Base-by-base conservation (phyloP, 2,329 filamentous ascomycete species). In the Xylaria multiplex region DNA sequence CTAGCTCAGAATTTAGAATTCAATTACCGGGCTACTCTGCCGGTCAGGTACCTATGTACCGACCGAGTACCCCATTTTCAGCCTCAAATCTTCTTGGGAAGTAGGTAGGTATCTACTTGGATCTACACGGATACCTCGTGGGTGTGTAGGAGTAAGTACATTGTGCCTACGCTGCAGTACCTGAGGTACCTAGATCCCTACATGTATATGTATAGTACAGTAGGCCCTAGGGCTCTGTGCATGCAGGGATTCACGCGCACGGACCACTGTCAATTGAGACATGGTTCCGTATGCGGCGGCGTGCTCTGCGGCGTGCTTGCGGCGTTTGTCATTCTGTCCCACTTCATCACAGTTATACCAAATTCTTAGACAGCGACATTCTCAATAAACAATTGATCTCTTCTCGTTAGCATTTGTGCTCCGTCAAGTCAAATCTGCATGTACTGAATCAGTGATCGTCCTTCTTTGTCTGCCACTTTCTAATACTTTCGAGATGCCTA, bases 201-300 rank as follows among this genome's bases (percentile, higher is more conserved):
- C 19, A 19, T 19, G 19, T 19, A 19, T 19, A 19, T 19, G 32
- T 35, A 35, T 9, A 35, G 32, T 6, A 9, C 32, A 35, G 32
- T 7, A 35, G 19, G 19, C 19, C 19, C 19, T 27, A 27, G 27
- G 27, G 27, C 27, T 27, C 27, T 27, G 35, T 37, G 11, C 35
- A 37, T 40, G 11, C 35, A 14, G 37, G 37, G 37, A 5, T 14
- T 40, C 37, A 40, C 37, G 5, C 3, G 64, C 65, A 67, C 65
- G 22, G 65, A 55, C 65, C 65, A 67, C 22, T n/a, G 16, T 40
- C 24, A 14, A 42, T 40, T 45, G 32, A 67, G 58, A 37, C 24
- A 58, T 56, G 16, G 49, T 62, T 67, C 64, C 61, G 57, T 27
- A 62, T 67, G 60, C 56, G 46, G 19, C 19, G 19, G 56, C 63